Evolutionary conservation across 495 filamentous ascomycete species (phyloP), one percentile per base, ranked within the genome.

Genomic region (Glonium stellatum): DNA sequence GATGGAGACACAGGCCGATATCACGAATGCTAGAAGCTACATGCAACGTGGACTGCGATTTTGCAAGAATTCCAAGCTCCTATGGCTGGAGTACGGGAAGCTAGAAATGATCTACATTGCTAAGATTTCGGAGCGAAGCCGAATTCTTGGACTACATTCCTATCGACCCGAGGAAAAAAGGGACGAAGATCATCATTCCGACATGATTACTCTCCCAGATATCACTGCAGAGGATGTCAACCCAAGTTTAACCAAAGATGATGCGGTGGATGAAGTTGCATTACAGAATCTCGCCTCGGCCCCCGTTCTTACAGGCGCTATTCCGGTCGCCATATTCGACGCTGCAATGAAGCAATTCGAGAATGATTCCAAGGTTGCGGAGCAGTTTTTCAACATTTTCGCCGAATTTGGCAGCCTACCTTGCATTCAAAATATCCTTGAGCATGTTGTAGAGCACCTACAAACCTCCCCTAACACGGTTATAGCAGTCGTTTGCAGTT

Each of bases 291-390:
- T 95, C 9, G 81, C 83, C 47, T 79, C 85, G 54, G 89, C 89
- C 42, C 90, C 93, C 11, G 89, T 88, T 13, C 76, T 97, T 34
- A 87, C 85, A 50, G 93, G 93, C 8, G 92, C 91, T 4, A 95
- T 97, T 62, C 91, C 95, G 3, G 79, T 92, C 51, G 91, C 92
- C 34, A 88, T 97, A 39, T 97, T 97, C 63, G 91, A 95, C 68
- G 80, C 87, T 13, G 88, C 90, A 0, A 84, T 86, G 78, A 91
- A 88, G 67, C 80, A 93, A 68, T 85, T 88, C 55, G 80, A 81
- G 68, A 75, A 79, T 71, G 82, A 84, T 57, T 66, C 83, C 2
- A 70, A 73, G 0, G 79, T 91, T 31, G 90, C 84, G 0, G 80
- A 83, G 60, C 75, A 82, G 11, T 96, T 97, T 71, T 96, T 92